Percentiles rank a stretch among this genome's conserved stretches.
Conservation (phyloP, 1,284 basidiomycete species). For the Microbotryum saponariae region DNA sequence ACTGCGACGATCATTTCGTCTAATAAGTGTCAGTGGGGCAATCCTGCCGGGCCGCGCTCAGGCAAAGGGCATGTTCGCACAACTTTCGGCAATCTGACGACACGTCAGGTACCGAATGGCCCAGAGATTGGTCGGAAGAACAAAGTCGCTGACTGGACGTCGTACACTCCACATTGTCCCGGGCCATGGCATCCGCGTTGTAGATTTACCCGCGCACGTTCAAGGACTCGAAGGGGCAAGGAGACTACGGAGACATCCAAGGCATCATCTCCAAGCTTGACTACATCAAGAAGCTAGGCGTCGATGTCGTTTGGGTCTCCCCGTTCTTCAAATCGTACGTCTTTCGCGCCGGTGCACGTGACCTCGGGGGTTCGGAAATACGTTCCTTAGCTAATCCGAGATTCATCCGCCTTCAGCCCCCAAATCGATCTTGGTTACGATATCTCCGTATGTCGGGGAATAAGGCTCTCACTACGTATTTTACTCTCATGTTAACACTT, state of each 20-base stretch:
- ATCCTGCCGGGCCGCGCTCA: too few species aligned
- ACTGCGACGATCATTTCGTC: not conserved
- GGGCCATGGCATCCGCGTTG: too few species aligned
- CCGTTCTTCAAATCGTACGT: constrained; percentile 56
- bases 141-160: too few species aligned
- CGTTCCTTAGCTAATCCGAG: too few species aligned
- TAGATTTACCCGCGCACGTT: constrained; percentile 66
- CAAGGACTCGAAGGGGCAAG: constrained; percentile 64
- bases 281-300: constrained; percentile 61
- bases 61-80: too few species aligned
- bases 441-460: constrained; percentile 31
- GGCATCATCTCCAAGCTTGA: constrained; percentile 60
- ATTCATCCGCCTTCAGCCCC: not conserved
- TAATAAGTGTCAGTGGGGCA: not conserved
- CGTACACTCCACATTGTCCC: not conserved
- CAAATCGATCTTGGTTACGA: constrained; percentile 8
- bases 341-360: not conserved
- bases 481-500: too few species aligned
- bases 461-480: too few species aligned
- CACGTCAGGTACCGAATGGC: too few species aligned
- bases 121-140: too few species aligned
- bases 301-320: constrained; percentile 64
- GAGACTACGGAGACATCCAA: constrained; percentile 59
- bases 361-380: not conserved
- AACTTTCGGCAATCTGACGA: too few species aligned